Conservation (phyloP, 352 stramenopile genomes). For the Discostella stelligera region DNA sequence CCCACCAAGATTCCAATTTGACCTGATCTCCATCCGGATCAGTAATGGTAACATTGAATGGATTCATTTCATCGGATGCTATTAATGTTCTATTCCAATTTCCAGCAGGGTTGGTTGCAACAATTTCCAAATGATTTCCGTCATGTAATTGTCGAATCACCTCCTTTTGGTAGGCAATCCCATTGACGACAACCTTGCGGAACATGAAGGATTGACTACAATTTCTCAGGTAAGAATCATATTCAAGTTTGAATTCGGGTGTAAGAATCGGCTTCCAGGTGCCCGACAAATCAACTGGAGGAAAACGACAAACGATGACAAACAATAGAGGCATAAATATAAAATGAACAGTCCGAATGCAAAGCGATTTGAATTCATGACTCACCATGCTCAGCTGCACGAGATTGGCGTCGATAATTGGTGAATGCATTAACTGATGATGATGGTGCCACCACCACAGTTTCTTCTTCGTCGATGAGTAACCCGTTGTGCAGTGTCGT, state of each 20-base stretch:
- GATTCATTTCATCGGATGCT: slow-evolving; percentile 13
- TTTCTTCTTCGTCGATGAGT: background rate
- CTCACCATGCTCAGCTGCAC: slow-evolving; percentile 8
- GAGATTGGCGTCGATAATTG: slow-evolving; percentile 9
- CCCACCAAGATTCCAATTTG: slow-evolving; percentile 49
- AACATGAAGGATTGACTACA: slow-evolving; percentile 63
- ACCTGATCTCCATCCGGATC: slow-evolving; percentile 49
- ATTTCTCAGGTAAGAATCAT: slow-evolving; percentile 63
- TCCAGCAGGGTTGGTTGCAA: slow-evolving; percentile 44
- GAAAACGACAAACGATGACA: background rate
- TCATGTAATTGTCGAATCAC: slow-evolving; percentile 52
- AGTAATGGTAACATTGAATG: slow-evolving; percentile 24
- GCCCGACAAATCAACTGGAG: slow-evolving; percentile 57
- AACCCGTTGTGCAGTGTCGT: too few relatives aligned
- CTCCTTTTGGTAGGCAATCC: slow-evolving; percentile 59
- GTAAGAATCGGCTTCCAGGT: slow-evolving; percentile 59
- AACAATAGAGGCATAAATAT: background rate
- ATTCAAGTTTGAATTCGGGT: slow-evolving; percentile 63
- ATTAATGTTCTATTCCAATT: slow-evolving; percentile 49
- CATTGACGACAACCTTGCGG: slow-evolving; percentile 50
- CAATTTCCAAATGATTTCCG: slow-evolving; percentile 50
- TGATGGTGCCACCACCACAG: background rate
- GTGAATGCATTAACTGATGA: background rate
- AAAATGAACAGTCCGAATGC: background rate
- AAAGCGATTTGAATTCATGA: background rate